phyloP scores from a whole-genome alignment of 805 yeast species.

The Cyberlindnera petersonii region DNA sequence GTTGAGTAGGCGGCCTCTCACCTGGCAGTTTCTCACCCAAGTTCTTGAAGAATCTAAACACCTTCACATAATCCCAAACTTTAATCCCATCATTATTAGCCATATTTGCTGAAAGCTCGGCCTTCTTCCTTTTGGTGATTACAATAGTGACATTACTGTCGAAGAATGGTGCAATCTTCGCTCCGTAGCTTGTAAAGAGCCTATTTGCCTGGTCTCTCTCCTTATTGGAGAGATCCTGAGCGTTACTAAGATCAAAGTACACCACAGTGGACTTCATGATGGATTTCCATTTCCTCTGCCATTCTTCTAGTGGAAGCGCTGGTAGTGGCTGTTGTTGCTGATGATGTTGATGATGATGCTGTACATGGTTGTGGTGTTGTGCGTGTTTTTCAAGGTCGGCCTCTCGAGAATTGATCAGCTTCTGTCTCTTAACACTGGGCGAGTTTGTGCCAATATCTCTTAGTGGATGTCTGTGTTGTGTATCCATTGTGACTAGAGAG shows the following conservation, averaged over 20 bases:
- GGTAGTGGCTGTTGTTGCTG: conserved; percentile 9
- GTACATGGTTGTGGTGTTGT: conserved; percentile 3
- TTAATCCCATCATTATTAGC: conserved; percentile 34
- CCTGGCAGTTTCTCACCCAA: conserved; percentile 39
- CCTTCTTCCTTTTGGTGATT: conserved; percentile 58
- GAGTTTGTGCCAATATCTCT: conserved; percentile 27
- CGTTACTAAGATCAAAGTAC: conserved; percentile 49
- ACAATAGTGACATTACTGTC: conserved; percentile 65
- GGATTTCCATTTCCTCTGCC: conserved; percentile 60
- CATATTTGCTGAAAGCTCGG: conserved; percentile 48
- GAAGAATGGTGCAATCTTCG: conserved; percentile 55
- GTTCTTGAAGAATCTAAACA: conserved; percentile 69
- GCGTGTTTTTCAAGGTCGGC: conserved; percentile 4
- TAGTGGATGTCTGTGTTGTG: conserved; percentile 22
- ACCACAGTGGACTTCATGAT: conserved; percentile 54
- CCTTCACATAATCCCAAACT: conserved; percentile 87
- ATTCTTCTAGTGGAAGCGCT: conserved; percentile 35
- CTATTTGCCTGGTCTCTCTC: conserved; percentile 34
- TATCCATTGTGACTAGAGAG: too few species aligned
- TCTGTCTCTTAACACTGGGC: conserved; percentile 28
- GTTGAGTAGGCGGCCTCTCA: too few species aligned
- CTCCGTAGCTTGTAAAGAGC: conserved; percentile 40
- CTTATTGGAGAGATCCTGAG: conserved; percentile 23
- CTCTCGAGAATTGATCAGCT: conserved; percentile 10
- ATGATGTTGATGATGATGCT: conserved; percentile 6